Evolutionary conservation across 305 asterid species (phyloP).

Genomic region (Petunia hybrid): DNA sequence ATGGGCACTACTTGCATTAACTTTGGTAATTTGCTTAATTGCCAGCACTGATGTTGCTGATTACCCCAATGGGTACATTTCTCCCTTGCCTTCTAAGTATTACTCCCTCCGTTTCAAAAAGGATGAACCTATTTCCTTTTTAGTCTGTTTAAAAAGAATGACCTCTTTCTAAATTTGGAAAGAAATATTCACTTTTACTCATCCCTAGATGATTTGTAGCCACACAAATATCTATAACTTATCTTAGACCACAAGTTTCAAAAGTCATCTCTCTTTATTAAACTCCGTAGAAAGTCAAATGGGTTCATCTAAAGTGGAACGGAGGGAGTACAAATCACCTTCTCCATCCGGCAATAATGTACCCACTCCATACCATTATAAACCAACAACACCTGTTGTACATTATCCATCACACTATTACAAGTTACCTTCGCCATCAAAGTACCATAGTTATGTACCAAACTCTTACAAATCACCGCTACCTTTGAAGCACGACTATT

Average conservation of each 20-base stretch:
- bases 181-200: too few species aligned
- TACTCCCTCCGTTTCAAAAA: too few species aligned
- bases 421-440: not conserved
- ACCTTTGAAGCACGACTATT: not conserved
- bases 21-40: conserved; percentile 8
- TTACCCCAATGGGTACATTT: conserved; percentile 1
- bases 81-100: not conserved
- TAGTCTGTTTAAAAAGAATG: too few species aligned
- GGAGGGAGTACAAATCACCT: not conserved
- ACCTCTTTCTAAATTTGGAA: too few species aligned
- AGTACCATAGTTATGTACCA: not conserved
- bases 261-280: too few species aligned
- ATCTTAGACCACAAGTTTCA: too few species aligned
- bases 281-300: too few species aligned
- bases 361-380: not conserved
- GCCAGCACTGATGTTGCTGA: conserved; percentile 17
- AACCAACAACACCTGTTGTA: not conserved
- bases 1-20: conserved; percentile 24
- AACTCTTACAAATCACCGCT: not conserved
- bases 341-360: not conserved
- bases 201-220: too few species aligned
- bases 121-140: too few species aligned
- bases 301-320: too few species aligned
- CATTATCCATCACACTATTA: not conserved
- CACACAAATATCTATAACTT: too few species aligned